Conservation (phyloP, 2,329 filamentous ascomycete genomes). For the Verticillium alfalfae region DNA sequence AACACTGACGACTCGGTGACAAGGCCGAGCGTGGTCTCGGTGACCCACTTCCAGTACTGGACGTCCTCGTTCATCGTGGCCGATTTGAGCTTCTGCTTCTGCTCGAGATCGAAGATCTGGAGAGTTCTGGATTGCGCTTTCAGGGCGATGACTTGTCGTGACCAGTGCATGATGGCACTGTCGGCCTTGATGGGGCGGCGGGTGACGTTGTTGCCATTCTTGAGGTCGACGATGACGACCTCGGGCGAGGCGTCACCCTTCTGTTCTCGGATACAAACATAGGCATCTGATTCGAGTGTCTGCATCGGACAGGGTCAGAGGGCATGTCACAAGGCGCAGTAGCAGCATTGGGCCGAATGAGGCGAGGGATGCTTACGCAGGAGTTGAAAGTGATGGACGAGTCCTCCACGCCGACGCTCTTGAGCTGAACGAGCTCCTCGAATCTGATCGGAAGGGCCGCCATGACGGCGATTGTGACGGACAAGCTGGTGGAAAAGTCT, state of each 20-base stretch:
- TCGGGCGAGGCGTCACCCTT: slow-evolving; percentile 81
- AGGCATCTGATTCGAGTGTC: slow-evolving; percentile 97
- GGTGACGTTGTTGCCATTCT: slow-evolving; percentile 94
- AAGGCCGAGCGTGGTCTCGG: slow-evolving; percentile 78
- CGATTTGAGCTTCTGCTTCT: slow-evolving; percentile 95
- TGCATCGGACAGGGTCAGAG: slow-evolving; percentile 74
- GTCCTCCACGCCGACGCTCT: slow-evolving; percentile 40
- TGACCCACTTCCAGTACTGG: slow-evolving; percentile 99
- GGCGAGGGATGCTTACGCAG: slow-evolving; percentile 51
- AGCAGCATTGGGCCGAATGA: not conserved
- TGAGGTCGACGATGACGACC: slow-evolving; percentile 96
- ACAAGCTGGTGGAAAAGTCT: slow-evolving; percentile 6
- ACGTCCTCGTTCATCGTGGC: slow-evolving; percentile 96
- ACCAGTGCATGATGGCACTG: slow-evolving; percentile 99
- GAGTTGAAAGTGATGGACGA: slow-evolving; percentile 69
- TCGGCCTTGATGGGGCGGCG: slow-evolving; percentile 96
- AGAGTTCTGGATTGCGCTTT: slow-evolving; percentile 91
- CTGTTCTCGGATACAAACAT: slow-evolving; percentile 94
- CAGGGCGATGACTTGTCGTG: slow-evolving; percentile 89
- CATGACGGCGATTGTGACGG: slow-evolving; percentile 31
- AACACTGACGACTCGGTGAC: slow-evolving; percentile 89
- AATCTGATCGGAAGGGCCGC: slow-evolving; percentile 86
- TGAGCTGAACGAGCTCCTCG: slow-evolving; percentile 76
- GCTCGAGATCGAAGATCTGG: slow-evolving; percentile 92
- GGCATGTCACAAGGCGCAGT: slow-evolving; percentile 22